Base-by-base conservation (phyloP, 768 basidiomycete genomes). In the Suillus alpinus region DNA sequence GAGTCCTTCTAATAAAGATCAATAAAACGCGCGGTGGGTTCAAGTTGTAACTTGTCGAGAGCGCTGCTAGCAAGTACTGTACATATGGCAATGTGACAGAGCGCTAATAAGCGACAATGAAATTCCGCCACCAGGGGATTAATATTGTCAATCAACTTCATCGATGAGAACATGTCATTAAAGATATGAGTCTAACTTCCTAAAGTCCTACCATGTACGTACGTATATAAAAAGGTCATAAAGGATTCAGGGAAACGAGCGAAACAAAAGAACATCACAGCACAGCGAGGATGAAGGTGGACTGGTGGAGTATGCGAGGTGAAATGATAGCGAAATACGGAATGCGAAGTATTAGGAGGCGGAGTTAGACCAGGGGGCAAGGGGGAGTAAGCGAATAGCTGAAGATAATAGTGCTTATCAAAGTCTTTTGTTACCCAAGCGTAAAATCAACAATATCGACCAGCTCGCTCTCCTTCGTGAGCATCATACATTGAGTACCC, bases 141-240 rank as follows among this genome's bases (percentile, higher is more conserved):
- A 4, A n/a, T n/a, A n/a, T n/a, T n/a, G n/a, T n/a, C n/a, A n/a
- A n/a, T 26, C 46, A 47, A 47, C 46, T 47, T 26, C 23, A 14
- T 29, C 12, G 2, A 26, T 23, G 44, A 12, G 16, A 52, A 39
- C 50, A 56, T 52, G 52, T 58, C 58, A 58, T 58, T 58, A 58
- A 58, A 58, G 14, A 58, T 58, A 58, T 31, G n/a, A 52, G 34
- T 58, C 23, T 52, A 58, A 58, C 57, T 36, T 26, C 57, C 57
- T 58, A 58, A 37, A 14, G 50, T 52, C 58, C 58, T 58, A 58
- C 58, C 51, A 34, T 26, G 51, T 37, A 37, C 52, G 36, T 53
- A 53, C 52, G 56, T 57, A 58, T 57, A 58, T 58, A 58, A 58
- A 58, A 52, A 58, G 36, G 58, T 58, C 58, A 58, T 58, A 58